Percentiles rank a stretch among this genome's conserved stretches.
Conservation (phyloP, 768 basidiomycete species). For the Termitomyces sp. region DNA sequence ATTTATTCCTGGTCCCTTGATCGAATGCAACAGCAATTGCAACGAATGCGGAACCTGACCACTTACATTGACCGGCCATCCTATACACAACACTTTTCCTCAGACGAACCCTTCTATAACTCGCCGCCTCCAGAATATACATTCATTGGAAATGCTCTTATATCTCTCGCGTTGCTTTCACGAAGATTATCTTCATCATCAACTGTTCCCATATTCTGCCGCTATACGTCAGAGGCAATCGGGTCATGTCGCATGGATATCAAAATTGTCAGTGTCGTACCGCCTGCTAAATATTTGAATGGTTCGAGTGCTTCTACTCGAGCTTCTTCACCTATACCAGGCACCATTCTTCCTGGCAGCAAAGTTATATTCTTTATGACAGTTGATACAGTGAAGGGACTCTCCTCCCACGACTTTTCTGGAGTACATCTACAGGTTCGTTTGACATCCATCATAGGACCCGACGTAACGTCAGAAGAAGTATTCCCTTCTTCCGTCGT, state of each 20-base stretch:
- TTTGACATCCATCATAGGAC: conserved; percentile 80
- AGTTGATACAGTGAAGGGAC: conserved; percentile 83
- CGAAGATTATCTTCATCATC: conserved; percentile 69
- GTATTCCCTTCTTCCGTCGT: conserved; percentile 71
- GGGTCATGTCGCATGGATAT: conserved; percentile 89
- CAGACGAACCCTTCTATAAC: conserved; percentile 91
- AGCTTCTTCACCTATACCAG: conserved; percentile 69
- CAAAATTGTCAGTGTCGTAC: conserved; percentile 67
- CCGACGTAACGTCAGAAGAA: conserved; percentile 65
- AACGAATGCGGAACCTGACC: conserved; percentile 90
- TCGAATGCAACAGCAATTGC: conserved; percentile 81
- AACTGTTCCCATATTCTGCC: conserved; percentile 86
- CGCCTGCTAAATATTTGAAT: conserved; percentile 53
- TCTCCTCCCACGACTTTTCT: conserved; percentile 87
- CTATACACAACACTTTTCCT: conserved; percentile 91
- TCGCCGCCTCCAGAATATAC: conserved; percentile 84
- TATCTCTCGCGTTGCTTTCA: conserved; percentile 78
- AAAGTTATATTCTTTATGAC: conserved; percentile 83
- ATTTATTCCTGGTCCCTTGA: conserved; percentile 91
- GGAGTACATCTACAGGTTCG: conserved; percentile 84
- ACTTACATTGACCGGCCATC: conserved; percentile 89
- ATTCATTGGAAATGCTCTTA: conserved; percentile 83
- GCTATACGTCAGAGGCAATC: conserved; percentile 92
- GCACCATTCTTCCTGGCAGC: conserved; percentile 62
- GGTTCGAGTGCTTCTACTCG: conserved; percentile 65